Conservation (phyloP, 805 yeast species). For the Helenozyma rhizophorensis region DNA sequence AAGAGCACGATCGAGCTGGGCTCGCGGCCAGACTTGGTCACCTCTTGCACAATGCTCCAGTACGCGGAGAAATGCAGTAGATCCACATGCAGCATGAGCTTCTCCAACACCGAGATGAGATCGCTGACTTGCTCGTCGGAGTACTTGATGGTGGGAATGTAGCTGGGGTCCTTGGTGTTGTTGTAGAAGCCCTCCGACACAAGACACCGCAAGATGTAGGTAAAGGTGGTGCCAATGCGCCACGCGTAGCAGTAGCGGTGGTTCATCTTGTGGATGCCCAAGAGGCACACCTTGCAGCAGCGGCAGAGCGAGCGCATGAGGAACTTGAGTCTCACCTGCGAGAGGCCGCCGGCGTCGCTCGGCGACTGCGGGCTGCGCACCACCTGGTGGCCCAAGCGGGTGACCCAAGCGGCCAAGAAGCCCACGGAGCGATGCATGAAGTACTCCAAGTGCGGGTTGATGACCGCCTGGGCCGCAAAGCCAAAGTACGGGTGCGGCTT, state of each 20-base stretch:
- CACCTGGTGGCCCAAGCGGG: slow-evolving; percentile 10
- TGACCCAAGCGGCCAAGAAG: slow-evolving; percentile 5
- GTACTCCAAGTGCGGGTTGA: slow-evolving; percentile 9
- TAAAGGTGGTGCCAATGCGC: slow-evolving; percentile 15
- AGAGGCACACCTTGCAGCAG: slow-evolving; percentile 7
- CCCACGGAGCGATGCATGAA: slow-evolving; percentile 12
- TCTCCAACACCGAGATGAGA: slow-evolving; percentile 2
- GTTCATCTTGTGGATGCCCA: slow-evolving; percentile 11
- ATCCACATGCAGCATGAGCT: not conserved
- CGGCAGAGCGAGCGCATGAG: slow-evolving; percentile 7
- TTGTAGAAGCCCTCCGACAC: slow-evolving; percentile 11
- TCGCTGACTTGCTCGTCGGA: slow-evolving; percentile 6
- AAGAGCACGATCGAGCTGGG: slow-evolving; percentile 1
- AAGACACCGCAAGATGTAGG: slow-evolving; percentile 9
- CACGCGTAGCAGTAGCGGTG: slow-evolving; percentile 17
- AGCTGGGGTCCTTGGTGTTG: not conserved
- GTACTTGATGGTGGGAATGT: slow-evolving; percentile 1
- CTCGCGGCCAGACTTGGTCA: slow-evolving; percentile 6
- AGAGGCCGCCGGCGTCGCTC: slow-evolving; percentile 1
- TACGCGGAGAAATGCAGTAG: slow-evolving; percentile 1
- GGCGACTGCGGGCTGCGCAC: not conserved
- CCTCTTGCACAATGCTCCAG: slow-evolving; percentile 8
- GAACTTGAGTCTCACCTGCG: slow-evolving; percentile 1
- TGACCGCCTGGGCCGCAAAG: slow-evolving; percentile 8
- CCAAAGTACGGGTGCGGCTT: slow-evolving; percentile 6